Conservation (phyloP, 768 basidiomycete genomes). For the Chlorophyllum brunneum region DNA sequence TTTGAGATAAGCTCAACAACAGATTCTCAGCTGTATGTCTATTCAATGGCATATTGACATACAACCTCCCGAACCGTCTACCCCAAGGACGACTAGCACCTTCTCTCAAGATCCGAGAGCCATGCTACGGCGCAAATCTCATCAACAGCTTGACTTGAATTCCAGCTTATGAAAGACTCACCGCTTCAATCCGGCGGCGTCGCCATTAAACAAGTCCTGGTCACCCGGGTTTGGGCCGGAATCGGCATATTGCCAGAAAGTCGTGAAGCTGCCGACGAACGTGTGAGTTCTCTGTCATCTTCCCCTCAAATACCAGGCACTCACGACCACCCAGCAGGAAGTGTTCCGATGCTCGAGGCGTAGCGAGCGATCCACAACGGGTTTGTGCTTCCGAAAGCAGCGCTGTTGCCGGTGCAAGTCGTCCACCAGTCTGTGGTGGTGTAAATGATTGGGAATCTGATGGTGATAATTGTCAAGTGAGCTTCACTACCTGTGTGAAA, state of each 20-base stretch:
- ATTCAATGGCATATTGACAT: no score
- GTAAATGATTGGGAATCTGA: conserved; percentile 27
- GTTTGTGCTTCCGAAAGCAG: conserved; percentile 43
- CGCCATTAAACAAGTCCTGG: conserved; percentile 53
- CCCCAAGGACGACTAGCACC: background rate
- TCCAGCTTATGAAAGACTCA: background rate
- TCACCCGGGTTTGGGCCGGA: conserved; percentile 56
- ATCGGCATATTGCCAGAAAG: conserved; percentile 58
- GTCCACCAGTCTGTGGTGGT: conserved; percentile 68
- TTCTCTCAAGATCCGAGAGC: conserved; percentile 4
- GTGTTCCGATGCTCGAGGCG: conserved; percentile 42
- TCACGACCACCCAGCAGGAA: conserved; percentile 57
- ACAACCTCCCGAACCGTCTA: background rate
- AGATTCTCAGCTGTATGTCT: no score
- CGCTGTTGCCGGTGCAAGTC: conserved; percentile 58
- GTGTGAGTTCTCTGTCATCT: background rate
- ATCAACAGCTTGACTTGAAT: background rate
- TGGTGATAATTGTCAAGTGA: background rate
- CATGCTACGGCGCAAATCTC: background rate
- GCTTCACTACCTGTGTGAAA: background rate
- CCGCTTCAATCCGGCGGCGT: conserved; percentile 10
- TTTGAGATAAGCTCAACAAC: no score
- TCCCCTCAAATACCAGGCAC: conserved; percentile 10
- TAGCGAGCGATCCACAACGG: conserved; percentile 62
- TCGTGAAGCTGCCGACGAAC: conserved; percentile 30